Conservation (phyloP, 805 yeast species). For the Saturnispora sekii region DNA sequence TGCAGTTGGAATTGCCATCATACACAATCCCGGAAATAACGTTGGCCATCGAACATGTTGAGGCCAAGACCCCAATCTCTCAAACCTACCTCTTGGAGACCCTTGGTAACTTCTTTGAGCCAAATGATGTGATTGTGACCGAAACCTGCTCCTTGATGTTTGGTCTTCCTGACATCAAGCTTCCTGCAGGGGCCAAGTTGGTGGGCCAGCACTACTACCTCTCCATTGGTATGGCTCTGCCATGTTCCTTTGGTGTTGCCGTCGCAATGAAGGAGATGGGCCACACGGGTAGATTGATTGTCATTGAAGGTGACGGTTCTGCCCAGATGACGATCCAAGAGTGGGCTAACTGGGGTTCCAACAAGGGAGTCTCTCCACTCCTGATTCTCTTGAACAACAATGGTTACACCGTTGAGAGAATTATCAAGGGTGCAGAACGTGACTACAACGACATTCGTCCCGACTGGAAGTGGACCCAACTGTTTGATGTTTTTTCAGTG, state of each 20-base stretch:
- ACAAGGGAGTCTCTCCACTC: conserved; percentile 58
- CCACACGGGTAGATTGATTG: conserved; percentile 41
- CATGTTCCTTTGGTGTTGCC: conserved; percentile 76
- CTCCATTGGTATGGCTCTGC: conserved; percentile 84
- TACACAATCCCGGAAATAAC: conserved; percentile 9
- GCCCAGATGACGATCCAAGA: conserved; percentile 94
- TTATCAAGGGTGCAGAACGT: conserved; percentile 68
- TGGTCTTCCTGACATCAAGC: conserved; percentile 56
- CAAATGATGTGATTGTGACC: conserved; percentile 61
- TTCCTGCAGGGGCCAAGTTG: conserved; percentile 43
- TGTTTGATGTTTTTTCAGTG: conserved; percentile 51
- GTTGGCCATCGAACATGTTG: conserved; percentile 15
- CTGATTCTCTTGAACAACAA: conserved; percentile 71
- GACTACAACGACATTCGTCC: conserved; percentile 76
- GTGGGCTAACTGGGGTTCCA: conserved; percentile 22
- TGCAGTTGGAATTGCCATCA: conserved; percentile 16
- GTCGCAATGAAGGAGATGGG: conserved; percentile 54
- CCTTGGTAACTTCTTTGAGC: conserved; percentile 29
- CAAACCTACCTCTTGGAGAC: conserved; percentile 36
- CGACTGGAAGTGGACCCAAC: conserved; percentile 70
- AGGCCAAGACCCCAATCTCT: conserved; percentile 31
- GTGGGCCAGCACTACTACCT: conserved; percentile 69
- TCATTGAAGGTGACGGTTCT: conserved; percentile 87
- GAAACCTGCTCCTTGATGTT: conserved; percentile 84
- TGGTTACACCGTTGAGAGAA: conserved; percentile 87